Conservation (phyloP, 345 rosid genomes). For the Clausena lansium region DNA sequence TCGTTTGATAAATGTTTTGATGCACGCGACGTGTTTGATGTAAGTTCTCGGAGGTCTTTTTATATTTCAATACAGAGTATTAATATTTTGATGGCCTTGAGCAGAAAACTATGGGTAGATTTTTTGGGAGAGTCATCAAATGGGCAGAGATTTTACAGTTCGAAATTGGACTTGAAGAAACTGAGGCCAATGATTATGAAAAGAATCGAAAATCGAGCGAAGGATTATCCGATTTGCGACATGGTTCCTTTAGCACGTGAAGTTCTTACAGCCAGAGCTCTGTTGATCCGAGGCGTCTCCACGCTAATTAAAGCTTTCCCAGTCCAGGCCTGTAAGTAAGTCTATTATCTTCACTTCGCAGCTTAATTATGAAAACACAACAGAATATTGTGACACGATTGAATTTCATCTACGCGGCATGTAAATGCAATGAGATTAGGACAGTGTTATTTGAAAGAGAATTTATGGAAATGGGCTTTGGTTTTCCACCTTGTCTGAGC, state of each 20-base stretch:
- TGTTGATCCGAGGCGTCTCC: constrained; percentile 56
- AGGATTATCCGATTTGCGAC: constrained; percentile 55
- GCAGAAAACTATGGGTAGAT: constrained; percentile 23
- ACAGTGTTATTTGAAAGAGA: neutral
- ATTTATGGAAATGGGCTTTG: neutral
- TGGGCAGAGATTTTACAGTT: constrained; percentile 43
- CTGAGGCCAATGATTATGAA: constrained; percentile 75
- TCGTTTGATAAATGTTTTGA: neutral
- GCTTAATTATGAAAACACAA: neutral
- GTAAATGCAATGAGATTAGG: neutral
- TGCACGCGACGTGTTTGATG: neutral
- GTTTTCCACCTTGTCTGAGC: neutral
- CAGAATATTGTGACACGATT: neutral
- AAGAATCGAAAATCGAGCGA: constrained; percentile 67
- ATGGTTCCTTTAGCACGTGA: constrained; percentile 72
- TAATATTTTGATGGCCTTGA: constrained; percentile 24
- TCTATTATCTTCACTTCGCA: neutral
- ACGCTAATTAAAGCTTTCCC: constrained; percentile 56
- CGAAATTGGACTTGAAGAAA: constrained; percentile 54
- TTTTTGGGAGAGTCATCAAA: constrained; percentile 13
- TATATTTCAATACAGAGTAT: neutral
- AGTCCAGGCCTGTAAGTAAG: constrained; percentile 76
- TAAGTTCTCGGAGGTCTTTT: neutral
- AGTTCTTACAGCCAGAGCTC: constrained; percentile 52
- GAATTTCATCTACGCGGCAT: neutral